Conservation (phyloP, 2,329 filamentous ascomycete genomes). For the Ophiostoma montium region DNA sequence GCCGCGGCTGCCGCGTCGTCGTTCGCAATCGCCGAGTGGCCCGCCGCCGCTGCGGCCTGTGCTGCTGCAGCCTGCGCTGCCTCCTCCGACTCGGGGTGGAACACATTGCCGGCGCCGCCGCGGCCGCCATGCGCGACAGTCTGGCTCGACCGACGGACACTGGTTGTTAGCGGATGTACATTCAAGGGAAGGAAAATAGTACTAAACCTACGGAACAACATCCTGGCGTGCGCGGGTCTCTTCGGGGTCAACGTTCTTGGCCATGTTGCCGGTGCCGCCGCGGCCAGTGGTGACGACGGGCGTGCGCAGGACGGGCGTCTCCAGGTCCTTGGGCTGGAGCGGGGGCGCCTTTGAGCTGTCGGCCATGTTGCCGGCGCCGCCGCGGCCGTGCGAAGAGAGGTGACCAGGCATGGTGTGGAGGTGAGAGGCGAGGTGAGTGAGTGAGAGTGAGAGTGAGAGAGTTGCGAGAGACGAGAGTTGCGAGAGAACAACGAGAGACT, state of each 20-base stretch:
- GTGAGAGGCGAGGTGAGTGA: not conserved
- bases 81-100: conserved; percentile 33
- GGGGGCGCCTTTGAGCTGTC: conserved; percentile 32
- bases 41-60: too few relatives aligned
- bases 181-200: not conserved
- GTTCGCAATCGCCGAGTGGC: not conserved
- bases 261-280: conserved; percentile 82
- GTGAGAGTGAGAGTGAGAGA: not conserved
- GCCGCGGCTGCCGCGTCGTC: conserved; percentile 21
- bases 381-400: conserved; percentile 55
- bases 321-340: conserved; percentile 48
- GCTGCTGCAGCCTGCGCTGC: not conserved
- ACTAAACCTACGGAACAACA: conserved; percentile 49
- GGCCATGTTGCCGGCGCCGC: conserved; percentile 64
- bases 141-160: conserved; percentile 38
- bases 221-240: conserved; percentile 73
- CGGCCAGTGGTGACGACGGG: conserved; percentile 80
- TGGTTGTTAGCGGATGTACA: not conserved
- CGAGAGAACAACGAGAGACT: too few relatives aligned
- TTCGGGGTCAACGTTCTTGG: conserved; percentile 52
- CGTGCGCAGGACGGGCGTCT: conserved; percentile 72
- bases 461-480: not conserved
- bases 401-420: conserved; percentile 21
- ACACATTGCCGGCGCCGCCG: conserved; percentile 61
- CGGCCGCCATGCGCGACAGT: conserved; percentile 54